Conservation (phyloP, 805 yeast species). For the Candida broadrunensis region DNA sequence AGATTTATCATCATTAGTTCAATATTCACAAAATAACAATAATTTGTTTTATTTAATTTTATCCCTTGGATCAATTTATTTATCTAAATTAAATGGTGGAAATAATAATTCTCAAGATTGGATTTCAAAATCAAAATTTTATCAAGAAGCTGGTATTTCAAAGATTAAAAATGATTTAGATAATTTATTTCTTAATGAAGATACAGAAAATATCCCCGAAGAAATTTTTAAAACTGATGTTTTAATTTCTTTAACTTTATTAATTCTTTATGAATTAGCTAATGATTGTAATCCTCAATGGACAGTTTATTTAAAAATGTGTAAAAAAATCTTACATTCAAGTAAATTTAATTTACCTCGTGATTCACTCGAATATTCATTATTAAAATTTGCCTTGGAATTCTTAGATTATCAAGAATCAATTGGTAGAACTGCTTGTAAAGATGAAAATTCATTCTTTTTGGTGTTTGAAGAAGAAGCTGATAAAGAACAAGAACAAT, state of each 20-base stretch:
- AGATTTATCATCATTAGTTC: conserved; percentile 16
- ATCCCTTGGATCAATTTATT: conserved; percentile 22
- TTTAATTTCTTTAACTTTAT: conserved; percentile 17
- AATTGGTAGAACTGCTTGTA: conserved; percentile 28
- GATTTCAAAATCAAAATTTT: conserved; percentile 13
- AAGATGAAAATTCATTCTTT: conserved; percentile 20
- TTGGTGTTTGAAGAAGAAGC: conserved; percentile 12
- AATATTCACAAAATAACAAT: conserved; percentile 20
- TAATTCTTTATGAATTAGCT: conserved; percentile 24
- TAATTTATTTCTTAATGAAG: conserved; percentile 1
- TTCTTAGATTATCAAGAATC: conserved; percentile 23
- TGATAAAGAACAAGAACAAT: background rate
- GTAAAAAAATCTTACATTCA: conserved; percentile 15
- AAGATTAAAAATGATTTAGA: conserved; percentile 8
- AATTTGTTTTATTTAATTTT: conserved; percentile 21
- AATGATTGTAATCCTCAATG: conserved; percentile 22
- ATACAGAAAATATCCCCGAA: background rate
- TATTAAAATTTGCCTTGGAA: conserved; percentile 21
- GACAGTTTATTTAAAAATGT: conserved; percentile 15
- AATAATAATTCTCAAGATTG: conserved; percentile 11
- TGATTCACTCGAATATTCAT: conserved; percentile 15
- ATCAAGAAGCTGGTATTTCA: conserved; percentile 14
- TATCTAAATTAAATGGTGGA: conserved; percentile 13
- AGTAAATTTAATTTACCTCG: conserved; percentile 14
- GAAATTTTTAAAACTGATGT: conserved; percentile 11